A percentile compares a stretch with the other conserved stretches of the same genome.
These are phyloP conservation scores for Cyclocybe aegerita DNA, from an alignment of 768 basidiomycete genomes.

Conservation along the genomic window DNA sequence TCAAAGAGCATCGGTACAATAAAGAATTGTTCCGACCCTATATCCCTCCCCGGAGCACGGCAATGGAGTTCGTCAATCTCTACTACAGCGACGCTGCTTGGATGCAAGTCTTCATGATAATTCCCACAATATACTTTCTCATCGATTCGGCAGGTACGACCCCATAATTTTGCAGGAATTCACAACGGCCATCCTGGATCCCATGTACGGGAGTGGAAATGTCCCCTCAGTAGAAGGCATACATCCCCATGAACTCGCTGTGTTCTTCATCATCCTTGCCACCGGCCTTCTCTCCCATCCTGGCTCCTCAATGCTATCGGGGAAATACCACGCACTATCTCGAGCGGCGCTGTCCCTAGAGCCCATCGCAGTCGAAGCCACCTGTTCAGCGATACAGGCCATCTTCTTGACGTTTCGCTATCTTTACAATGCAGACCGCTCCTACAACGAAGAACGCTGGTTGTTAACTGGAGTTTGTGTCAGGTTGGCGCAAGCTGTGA, in stretches of 20 bases:
- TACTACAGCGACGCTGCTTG: slow-evolving; percentile 47
- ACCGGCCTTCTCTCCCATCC: slow-evolving; percentile 47
- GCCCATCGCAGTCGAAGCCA: slow-evolving; percentile 43
- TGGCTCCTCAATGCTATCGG: slow-evolving; percentile 27
- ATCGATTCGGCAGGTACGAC: slow-evolving; percentile 36
- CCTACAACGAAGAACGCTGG: slow-evolving; percentile 47
- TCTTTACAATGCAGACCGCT: slow-evolving; percentile 40
- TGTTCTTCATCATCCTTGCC: slow-evolving; percentile 52
- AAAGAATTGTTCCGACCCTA: slow-evolving; percentile 38
- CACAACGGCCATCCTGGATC: slow-evolving; percentile 33
- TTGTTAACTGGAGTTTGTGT: slow-evolving; percentile 43
- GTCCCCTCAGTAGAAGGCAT: slow-evolving; percentile 30
- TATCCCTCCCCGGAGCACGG: slow-evolving; percentile 37
- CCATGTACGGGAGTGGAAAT: slow-evolving; percentile 37
- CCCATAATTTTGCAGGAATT: slow-evolving; percentile 45
- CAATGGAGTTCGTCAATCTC: slow-evolving; percentile 37
- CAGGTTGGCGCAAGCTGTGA: slow-evolving; percentile 43
- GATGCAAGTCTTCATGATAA: slow-evolving; percentile 35
- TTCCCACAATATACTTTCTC: neutral
- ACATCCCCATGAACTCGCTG: slow-evolving; percentile 47
- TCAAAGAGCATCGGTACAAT: slow-evolving; percentile 35
- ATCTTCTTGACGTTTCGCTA: slow-evolving; percentile 44
- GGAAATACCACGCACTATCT: slow-evolving; percentile 46
- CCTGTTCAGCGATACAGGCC: slow-evolving; percentile 46
- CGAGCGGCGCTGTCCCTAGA: slow-evolving; percentile 48